A percentile compares a stretch with the other conserved stretches of the same genome.
phyloP scores from a whole-genome alignment of 2,329 filamentous ascomycete species.

The Curvularia sp. region DNA sequence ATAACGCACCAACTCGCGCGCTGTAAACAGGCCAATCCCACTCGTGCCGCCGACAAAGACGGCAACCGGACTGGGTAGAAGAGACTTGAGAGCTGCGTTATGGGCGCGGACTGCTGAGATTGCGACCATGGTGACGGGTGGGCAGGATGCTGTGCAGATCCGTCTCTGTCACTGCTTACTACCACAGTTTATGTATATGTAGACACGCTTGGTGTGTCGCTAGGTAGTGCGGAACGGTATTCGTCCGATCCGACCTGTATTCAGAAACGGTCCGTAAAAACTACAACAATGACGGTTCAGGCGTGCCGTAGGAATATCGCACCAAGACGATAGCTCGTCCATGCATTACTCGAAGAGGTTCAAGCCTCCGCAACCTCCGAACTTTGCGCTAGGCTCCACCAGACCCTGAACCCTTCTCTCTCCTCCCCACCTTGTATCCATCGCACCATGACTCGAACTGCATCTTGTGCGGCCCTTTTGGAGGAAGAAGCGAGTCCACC shows the following conservation, averaged over 20 bases:
- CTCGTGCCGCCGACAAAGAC: constrained; percentile 54
- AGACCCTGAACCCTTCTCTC: constrained; percentile 8
- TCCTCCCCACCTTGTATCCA: constrained; percentile 19
- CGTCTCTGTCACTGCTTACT: background rate
- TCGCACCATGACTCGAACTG: constrained; percentile 21
- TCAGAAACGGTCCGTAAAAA: background rate
- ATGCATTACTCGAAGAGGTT: constrained; percentile 19
- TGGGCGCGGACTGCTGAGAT: constrained; percentile 35
- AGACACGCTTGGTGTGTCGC: background rate
- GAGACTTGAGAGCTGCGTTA: constrained; percentile 35
- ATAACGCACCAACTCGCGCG: constrained; percentile 53
- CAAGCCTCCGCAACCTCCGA: constrained; percentile 30
- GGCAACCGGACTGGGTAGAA: constrained; percentile 38
- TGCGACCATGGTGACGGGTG: constrained; percentile 30
- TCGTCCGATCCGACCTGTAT: background rate
- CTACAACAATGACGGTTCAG: background rate
- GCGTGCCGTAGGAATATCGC: background rate
- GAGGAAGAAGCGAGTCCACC: background rate
- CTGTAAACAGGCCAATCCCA: constrained; percentile 55
- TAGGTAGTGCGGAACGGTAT: background rate
- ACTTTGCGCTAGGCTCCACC: constrained; percentile 24
- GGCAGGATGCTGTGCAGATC: background rate
- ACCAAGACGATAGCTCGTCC: background rate
- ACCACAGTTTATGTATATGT: background rate
- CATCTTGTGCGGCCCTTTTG: background rate